These are phyloP conservation scores for Tagetes patula DNA, from an alignment of 129 eudicot genomes.

Conservation along the genomic window DNA sequence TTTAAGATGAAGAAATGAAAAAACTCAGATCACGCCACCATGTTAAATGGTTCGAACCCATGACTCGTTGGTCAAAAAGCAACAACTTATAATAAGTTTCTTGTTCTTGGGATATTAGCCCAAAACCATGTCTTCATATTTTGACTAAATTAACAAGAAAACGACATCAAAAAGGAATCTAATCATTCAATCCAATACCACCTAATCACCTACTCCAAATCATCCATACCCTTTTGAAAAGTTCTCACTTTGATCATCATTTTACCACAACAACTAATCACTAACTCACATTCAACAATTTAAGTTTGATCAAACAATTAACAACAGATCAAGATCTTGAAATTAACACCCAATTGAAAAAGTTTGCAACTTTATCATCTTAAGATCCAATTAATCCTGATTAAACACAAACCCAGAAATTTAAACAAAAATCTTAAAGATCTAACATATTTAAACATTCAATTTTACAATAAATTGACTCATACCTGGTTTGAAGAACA, in stretches of 20 bases:
- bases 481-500: conserved; percentile 87
- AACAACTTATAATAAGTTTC: conserved; percentile 21
- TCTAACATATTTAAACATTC: neutral
- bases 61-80: conserved; percentile 30
- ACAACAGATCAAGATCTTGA: conserved; percentile 19
- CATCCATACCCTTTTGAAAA: conserved; percentile 20
- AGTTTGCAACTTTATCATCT: conserved; percentile 18
- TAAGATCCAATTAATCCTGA: conserved; percentile 8
- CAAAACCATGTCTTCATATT: conserved; percentile 30
- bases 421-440: neutral
- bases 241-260: neutral
- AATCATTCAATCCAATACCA: conserved; percentile 23
- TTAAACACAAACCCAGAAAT: conserved; percentile 12
- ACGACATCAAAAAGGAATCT: conserved; percentile 32
- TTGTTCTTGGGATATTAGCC: conserved; percentile 16
- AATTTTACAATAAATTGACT: neutral
- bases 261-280: neutral
- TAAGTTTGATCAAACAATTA: neutral
- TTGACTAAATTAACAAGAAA: conserved; percentile 27
- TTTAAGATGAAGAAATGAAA: neutral
- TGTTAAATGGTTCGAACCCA: conserved; percentile 23
- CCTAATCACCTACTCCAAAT: conserved; percentile 30
- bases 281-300: neutral
- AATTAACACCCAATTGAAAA: conserved; percentile 16
- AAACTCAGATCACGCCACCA: neutral